phyloP scores from a whole-genome alignment of 495 filamentous ascomycete species.

The Apiosordaria backusii region DNA sequence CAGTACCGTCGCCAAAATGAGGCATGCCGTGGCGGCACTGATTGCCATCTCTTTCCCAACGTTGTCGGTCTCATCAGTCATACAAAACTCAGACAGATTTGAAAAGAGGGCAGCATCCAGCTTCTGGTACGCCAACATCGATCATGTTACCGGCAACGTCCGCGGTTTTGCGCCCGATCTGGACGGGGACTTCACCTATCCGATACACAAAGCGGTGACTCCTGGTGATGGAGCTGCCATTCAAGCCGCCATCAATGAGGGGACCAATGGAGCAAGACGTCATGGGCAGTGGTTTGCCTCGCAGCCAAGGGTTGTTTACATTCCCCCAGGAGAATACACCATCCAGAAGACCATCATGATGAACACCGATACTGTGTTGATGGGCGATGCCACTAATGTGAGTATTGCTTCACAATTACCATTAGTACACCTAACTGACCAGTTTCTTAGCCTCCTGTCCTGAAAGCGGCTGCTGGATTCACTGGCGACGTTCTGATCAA shows the following conservation, averaged over 20 bases:
- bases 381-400: constrained; percentile 63
- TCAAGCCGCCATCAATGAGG: constrained; percentile 34
- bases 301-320: constrained; percentile 56
- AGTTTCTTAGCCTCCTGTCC: constrained; percentile 45
- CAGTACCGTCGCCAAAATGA: too few species aligned
- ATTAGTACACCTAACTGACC: not conserved
- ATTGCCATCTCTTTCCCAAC: too few species aligned
- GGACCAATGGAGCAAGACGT: constrained; percentile 30
- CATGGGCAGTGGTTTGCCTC: constrained; percentile 39
- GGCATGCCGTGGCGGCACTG: too few species aligned
- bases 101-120: too few species aligned
- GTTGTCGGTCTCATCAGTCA: too few species aligned
- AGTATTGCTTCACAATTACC: constrained; percentile 14
- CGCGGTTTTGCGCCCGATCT: constrained; percentile 41
- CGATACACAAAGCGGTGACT: constrained; percentile 32
- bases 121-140: constrained; percentile 38
- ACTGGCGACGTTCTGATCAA: constrained; percentile 35
- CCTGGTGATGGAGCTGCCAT: constrained; percentile 33
- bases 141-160: constrained; percentile 28
- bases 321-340: constrained; percentile 62
- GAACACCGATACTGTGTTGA: constrained; percentile 57
- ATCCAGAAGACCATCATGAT: constrained; percentile 53
- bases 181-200: constrained; percentile 33
- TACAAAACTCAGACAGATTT: too few species aligned
- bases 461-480: constrained; percentile 56